Conservation (phyloP, 2,329 filamentous ascomycete species). For the Trichophyton rubrum region DNA sequence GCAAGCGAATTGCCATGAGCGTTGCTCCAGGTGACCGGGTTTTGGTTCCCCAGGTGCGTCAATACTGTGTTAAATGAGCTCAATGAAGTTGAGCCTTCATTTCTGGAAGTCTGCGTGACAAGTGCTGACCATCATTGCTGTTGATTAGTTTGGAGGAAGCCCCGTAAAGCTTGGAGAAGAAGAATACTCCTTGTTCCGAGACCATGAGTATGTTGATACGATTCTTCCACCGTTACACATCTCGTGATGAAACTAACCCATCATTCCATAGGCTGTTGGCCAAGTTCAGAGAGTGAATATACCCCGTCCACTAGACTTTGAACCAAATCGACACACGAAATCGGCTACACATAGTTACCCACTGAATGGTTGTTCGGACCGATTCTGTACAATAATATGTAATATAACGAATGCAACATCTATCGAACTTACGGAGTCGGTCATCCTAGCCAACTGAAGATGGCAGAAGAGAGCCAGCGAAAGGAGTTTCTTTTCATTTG, state of each 20-base stretch:
- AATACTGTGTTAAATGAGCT: too few relatives aligned
- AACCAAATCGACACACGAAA: background rate
- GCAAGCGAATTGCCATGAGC: conserved; percentile 73
- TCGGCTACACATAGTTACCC: background rate
- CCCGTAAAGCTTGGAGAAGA: conserved; percentile 96
- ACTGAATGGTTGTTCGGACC: background rate
- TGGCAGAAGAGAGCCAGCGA: background rate
- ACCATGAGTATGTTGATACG: conserved; percentile 74
- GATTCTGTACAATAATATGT: conserved; percentile 5
- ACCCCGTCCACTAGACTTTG: background rate
- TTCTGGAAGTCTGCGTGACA: too few relatives aligned
- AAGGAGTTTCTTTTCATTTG: background rate
- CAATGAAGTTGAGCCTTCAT: too few relatives aligned
- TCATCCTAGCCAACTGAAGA: background rate
- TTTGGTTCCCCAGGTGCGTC: conserved; percentile 77
- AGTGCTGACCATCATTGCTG: background rate
- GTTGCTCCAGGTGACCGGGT: conserved; percentile 80
- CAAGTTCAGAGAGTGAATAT: conserved; percentile 88
- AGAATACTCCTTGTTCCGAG: conserved; percentile 89
- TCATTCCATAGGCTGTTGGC: conserved; percentile 64
- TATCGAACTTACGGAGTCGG: background rate
- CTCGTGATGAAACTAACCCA: conserved; percentile 9
- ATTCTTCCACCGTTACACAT: background rate
- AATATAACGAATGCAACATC: conserved; percentile 4
- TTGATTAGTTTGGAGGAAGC: conserved; percentile 69